Evolutionary conservation across 1,284 basidiomycete genomes (phyloP).

Genomic region (Moesziomyces parantarcticus): DNA sequence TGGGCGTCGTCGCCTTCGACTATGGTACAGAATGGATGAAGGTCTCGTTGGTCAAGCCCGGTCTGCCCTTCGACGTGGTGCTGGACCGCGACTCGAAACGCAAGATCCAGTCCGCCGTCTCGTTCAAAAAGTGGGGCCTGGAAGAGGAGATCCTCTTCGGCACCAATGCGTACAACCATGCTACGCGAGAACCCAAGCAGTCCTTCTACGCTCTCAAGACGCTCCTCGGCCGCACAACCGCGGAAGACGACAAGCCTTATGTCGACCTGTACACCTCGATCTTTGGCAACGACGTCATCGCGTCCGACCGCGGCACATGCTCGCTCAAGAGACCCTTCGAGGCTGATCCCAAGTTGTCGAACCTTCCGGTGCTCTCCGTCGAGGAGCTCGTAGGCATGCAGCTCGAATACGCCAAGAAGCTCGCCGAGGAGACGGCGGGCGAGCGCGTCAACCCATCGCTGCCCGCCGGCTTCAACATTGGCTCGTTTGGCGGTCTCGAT

Average conservation of each 20-base stretch:
- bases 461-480: slow-evolving; percentile 52
- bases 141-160: slow-evolving; percentile 83
- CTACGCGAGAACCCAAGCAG: slow-evolving; percentile 87
- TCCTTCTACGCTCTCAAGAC: slow-evolving; percentile 88
- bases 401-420: slow-evolving; percentile 85
- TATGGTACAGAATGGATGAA: slow-evolving; percentile 72
- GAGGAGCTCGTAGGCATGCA: slow-evolving; percentile 97
- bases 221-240: slow-evolving; percentile 74
- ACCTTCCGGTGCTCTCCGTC: slow-evolving; percentile 69
- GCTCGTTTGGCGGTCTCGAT: slow-evolving; percentile 62
- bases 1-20: slow-evolving; percentile 67
- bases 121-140: slow-evolving; percentile 61
- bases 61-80: slow-evolving; percentile 93
- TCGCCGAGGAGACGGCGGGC: slow-evolving; percentile 81
- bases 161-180: slow-evolving; percentile 84
- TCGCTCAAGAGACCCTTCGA: slow-evolving; percentile 46
- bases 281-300: slow-evolving; percentile 54
- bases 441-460: slow-evolving; percentile 58
- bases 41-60: slow-evolving; percentile 94
- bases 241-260: slow-evolving; percentile 34
- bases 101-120: slow-evolving; percentile 85
- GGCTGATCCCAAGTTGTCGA: slow-evolving; percentile 36
- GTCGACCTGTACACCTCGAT: slow-evolving; percentile 42
- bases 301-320: slow-evolving; percentile 50
- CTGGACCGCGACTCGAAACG: slow-evolving; percentile 96